These are phyloP conservation scores for Daldinia concentrica DNA, from an alignment of 495 filamentous ascomycete genomes.

Conservation along the genomic window DNA sequence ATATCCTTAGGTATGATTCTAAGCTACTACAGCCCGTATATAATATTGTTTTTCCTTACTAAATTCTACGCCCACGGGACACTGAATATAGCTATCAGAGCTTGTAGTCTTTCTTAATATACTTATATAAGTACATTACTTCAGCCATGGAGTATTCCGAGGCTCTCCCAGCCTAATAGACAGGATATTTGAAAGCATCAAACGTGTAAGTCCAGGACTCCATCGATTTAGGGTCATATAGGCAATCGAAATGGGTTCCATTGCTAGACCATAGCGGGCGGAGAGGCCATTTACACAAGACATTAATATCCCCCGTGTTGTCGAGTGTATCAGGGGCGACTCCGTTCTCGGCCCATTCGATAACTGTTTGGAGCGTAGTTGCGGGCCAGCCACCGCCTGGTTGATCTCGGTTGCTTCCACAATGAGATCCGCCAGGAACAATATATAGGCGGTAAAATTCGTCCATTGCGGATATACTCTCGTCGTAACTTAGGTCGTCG, in stretches of 20 bases:
- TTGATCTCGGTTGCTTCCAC: conserved; percentile 50
- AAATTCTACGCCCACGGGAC: too few species aligned
- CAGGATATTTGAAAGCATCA: conserved; percentile 33
- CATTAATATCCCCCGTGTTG: conserved; percentile 55
- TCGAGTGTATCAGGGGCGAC: conserved; percentile 49
- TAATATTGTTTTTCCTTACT: too few species aligned
- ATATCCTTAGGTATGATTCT: too few species aligned
- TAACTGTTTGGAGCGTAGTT: conserved; percentile 55
- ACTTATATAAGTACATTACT: too few species aligned
- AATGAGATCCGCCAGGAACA: conserved; percentile 63
- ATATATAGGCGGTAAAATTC: conserved; percentile 65
- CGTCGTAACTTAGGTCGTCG: conserved; percentile 47
- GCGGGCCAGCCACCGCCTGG: conserved; percentile 57
- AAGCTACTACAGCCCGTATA: too few species aligned
- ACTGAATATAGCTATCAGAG: too few species aligned
- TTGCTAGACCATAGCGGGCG: conserved; percentile 54
- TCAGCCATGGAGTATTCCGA: not conserved
- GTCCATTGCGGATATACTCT: conserved; percentile 48
- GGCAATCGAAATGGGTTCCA: conserved; percentile 51
- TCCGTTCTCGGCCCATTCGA: conserved; percentile 63
- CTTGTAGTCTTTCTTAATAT: too few species aligned
- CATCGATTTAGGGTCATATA: conserved; percentile 54
- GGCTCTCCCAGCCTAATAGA: conserved; percentile 13
- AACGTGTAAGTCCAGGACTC: conserved; percentile 51
- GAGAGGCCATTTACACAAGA: conserved; percentile 59